A percentile compares a stretch with the other conserved stretches of the same genome.
Evolutionary conservation across 768 basidiomycete genomes (phyloP).

Genomic region (Russula brevipes): DNA sequence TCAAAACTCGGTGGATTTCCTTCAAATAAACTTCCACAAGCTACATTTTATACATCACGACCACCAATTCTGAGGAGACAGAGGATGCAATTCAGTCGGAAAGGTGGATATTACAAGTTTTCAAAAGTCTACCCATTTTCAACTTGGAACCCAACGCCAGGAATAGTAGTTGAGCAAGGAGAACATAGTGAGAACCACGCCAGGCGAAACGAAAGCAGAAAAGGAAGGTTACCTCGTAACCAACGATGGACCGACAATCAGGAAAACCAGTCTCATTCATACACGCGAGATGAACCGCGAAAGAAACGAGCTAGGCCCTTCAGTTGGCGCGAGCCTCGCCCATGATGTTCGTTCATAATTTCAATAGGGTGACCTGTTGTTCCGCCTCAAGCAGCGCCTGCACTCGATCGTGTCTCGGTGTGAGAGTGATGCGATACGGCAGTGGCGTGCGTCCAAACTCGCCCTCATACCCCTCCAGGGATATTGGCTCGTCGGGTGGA

Average conservation of each 20-base stretch:
- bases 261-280: background rate
- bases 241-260: background rate
- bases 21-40: too few species aligned
- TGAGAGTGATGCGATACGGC: slow-evolving; percentile 36
- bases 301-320: background rate
- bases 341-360: slow-evolving; percentile 8
- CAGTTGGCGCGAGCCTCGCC: too few species aligned
- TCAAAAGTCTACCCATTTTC: too few species aligned
- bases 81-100: too few species aligned
- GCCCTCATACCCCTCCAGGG: slow-evolving; percentile 43
- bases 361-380: slow-evolving; percentile 18
- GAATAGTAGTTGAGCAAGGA: background rate
- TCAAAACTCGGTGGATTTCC: too few species aligned
- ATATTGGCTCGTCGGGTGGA: slow-evolving; percentile 41
- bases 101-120: too few species aligned
- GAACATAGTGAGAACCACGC: background rate
- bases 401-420: slow-evolving; percentile 26
- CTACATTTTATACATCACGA: too few species aligned
- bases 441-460: slow-evolving; percentile 42
- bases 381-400: slow-evolving; percentile 15
- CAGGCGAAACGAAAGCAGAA: too few species aligned
- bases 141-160: too few species aligned
- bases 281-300: background rate
- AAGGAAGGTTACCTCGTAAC: background rate
- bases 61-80: too few species aligned